Base-by-base conservation (phyloP, 257 asterid genomes). In the Osmanthus fragrans region DNA sequence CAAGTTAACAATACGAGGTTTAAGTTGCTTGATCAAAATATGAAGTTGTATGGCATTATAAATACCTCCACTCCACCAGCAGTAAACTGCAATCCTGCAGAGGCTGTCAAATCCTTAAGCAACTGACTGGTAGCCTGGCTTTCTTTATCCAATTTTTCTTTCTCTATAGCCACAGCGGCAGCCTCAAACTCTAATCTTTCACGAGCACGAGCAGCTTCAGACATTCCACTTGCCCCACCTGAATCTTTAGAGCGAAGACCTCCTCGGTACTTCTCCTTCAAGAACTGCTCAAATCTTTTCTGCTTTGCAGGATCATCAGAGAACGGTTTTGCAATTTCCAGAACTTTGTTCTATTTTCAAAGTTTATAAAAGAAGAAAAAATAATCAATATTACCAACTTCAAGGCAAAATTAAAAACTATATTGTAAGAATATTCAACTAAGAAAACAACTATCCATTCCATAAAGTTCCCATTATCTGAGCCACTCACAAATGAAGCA, bases 161-260 rank as follows among this genome's bases (percentile, higher is more conserved):
- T 91, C 87, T 81, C 76, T 33, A 89, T 80, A 66, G 90, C 86
- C 72, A 82, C 86, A 3, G 94, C 98, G 47, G 96, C 97, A 77
- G 94, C 80, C 78, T 95, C 99, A 85, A 95, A 95, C 80, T 95
- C 98, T 73, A 95, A 86, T 78, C 92, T 88, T 86, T 95, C 99
- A 81, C 98, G 99, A 78, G 99, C 99, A 81, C 99, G 99, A 75
- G 88, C 93, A 82, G 94, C 88, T 89, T 95, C 99, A 79, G 99
- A 90, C 97, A 95, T 88, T 77, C 84, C 81, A 85, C 98, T 92
- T 76, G 97, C 45, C 75, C 97, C 98, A 79, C 97, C 92, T 70
- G 91, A 84, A 71, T 93, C 97, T 82, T 85, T 95, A 69, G 90
- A 82, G 80, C 98, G 93, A 74, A 93, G 97, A 74, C 99, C 99